Evolutionary conservation across 1,139 yeast genomes (phyloP).

Genomic region (Zygosaccharomyces sapae): DNA sequence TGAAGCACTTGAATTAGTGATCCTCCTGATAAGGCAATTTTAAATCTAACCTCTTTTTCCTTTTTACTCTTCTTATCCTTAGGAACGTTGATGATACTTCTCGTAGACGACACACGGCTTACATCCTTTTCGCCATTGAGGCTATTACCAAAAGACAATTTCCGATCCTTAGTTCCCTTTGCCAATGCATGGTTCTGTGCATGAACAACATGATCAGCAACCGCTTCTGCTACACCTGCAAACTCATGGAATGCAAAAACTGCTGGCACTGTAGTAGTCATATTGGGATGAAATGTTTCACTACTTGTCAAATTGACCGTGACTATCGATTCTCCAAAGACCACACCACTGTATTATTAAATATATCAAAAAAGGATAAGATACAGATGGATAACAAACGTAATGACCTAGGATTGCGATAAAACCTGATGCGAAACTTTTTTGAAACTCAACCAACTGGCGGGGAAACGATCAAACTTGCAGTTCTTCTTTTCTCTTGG

Average conservation of each 20-base stretch:
- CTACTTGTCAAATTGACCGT: neutral
- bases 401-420: neutral
- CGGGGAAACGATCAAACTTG: neutral
- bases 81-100: constrained; percentile 15
- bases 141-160: constrained; percentile 18
- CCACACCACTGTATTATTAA: neutral
- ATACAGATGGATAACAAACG: too few species aligned
- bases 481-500: constrained; percentile 2
- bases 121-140: constrained; percentile 11
- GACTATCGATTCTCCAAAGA: neutral
- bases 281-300: constrained; percentile 27
- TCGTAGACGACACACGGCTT: constrained; percentile 17
- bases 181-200: constrained; percentile 59
- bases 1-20: constrained; percentile 79
- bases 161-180: constrained; percentile 24
- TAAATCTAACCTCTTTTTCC: constrained; percentile 62
- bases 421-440: neutral
- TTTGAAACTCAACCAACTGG: neutral
- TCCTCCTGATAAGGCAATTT: constrained; percentile 90
- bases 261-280: constrained; percentile 92
- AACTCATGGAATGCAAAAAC: constrained; percentile 88
- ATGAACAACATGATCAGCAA: constrained; percentile 79
- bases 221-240: constrained; percentile 88
- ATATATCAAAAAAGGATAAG: neutral
- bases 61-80: constrained; percentile 25